Percentiles rank a stretch among this genome's conserved stretches.
These are phyloP conservation scores for Colletotrichum sp. DNA, from an alignment of 2,329 filamentous ascomycete species.

Conservation along the genomic window DNA sequence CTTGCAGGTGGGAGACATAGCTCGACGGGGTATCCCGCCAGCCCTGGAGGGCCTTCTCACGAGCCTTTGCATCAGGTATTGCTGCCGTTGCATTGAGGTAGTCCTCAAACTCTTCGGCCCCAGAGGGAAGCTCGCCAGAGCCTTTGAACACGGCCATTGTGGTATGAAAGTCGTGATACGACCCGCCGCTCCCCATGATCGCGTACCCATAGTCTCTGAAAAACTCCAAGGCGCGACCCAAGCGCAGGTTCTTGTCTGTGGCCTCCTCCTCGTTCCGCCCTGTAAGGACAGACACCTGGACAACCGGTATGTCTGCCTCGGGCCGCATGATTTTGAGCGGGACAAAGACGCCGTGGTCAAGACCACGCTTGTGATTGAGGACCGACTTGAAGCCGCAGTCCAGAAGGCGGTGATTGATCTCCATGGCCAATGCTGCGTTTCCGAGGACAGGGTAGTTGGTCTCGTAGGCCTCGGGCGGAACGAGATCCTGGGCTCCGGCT, in stretches of 20 bases:
- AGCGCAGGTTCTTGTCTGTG: neutral
- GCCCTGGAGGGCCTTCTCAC: neutral
- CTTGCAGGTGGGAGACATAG: neutral
- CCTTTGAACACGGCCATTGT: neutral
- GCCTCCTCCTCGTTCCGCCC: neutral
- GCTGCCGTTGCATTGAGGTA: neutral
- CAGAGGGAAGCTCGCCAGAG: neutral
- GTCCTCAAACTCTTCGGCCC: neutral
- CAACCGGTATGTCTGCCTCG: neutral
- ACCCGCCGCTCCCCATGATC: neutral
- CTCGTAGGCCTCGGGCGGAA: neutral
- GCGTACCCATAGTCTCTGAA: neutral
- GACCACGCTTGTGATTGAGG: neutral
- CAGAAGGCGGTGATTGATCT: neutral
- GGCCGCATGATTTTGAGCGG: neutral
- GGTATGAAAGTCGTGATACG: neutral
- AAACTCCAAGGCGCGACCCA: neutral
- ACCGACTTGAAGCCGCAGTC: neutral
- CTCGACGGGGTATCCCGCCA: neutral
- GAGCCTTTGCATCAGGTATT: neutral
- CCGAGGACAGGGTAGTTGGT: neutral
- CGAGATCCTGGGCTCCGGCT: neutral
- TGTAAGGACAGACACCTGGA: neutral
- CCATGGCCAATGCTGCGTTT: neutral
- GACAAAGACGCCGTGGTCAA: neutral